Conservation (phyloP, 2,329 filamentous ascomycete genomes). For the Hypoxylon sp. region DNA sequence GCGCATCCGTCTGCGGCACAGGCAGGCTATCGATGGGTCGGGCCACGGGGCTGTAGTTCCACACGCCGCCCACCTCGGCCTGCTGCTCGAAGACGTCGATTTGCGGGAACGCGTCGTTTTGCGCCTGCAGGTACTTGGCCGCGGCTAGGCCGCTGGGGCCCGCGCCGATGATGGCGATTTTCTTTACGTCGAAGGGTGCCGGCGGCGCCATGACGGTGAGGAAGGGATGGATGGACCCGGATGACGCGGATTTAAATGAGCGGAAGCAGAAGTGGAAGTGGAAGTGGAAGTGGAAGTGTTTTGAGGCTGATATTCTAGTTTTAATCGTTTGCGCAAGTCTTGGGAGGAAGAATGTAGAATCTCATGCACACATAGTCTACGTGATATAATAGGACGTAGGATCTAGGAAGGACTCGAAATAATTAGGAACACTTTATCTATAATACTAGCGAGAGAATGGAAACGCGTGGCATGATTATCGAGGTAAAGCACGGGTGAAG, state of each 20-base stretch:
- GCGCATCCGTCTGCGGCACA: slow-evolving; percentile 58
- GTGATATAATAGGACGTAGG: not conserved
- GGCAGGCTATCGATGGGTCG: slow-evolving; percentile 69
- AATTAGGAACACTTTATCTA: not conserved
- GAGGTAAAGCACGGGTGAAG: slow-evolving; percentile 18
- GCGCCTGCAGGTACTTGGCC: slow-evolving; percentile 84
- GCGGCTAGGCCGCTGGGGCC: slow-evolving; percentile 84
- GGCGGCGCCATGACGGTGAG: slow-evolving; percentile 1
- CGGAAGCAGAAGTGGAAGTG: too few relatives aligned
- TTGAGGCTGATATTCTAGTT: not conserved
- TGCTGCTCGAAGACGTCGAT: slow-evolving; percentile 90
- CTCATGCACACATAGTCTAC: not conserved
- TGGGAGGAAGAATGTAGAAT: slow-evolving; percentile 24
- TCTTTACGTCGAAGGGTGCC: slow-evolving; percentile 66
- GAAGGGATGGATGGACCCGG: slow-evolving; percentile 37
- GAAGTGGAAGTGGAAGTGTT: too few relatives aligned
- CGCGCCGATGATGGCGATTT: slow-evolving; percentile 84
- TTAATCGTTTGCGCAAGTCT: not conserved
- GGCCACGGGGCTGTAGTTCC: slow-evolving; percentile 78
- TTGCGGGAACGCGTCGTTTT: slow-evolving; percentile 71
- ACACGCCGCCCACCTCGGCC: slow-evolving; percentile 82
- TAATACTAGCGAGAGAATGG: slow-evolving; percentile 2
- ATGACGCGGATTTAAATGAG: not conserved
- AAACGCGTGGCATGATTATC: slow-evolving; percentile 26
- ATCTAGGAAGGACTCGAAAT: slow-evolving; percentile 1